Base-by-base conservation (phyloP, 768 basidiomycete genomes). In the Psilocybe cyanescens region DNA sequence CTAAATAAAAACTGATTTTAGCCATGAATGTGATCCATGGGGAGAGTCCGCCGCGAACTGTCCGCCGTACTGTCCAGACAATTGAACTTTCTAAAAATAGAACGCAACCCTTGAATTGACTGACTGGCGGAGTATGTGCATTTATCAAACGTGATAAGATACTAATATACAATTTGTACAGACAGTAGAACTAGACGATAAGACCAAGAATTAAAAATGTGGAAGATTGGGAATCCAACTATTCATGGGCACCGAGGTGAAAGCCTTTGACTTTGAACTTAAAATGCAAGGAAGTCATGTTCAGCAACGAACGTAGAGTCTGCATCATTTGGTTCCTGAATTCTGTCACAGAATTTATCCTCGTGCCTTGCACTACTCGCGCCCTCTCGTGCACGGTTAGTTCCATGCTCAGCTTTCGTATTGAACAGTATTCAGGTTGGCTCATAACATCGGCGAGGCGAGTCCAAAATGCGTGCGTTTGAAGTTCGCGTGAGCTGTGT, bases 281-380 rank as follows among this genome's bases (percentile, higher is more conserved):
- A 45, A 64, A 62, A 57, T 68, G 60, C 14, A 68, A 64, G 8
- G 62, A 55, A n/a, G 67, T 41, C 30, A 66, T 51, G 54, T 65
- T 65, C 12, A 58, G 19, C 16, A 68, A n/a, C 19, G 31, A 8
- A 14, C 47, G 46, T 37, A 64, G 39, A 3, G 62, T 31, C n/a
- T 31, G 17, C 30, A 51, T 60, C 59, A 68, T 64, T 52, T 62
- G 58, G 33, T 60, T 59, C 49, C 53, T 55, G 30, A 66, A 64
- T 28, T 58, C 57, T 30, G 50, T 31, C 19, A 68, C 54, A 8
- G 65, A 64, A 17, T 62, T 66, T 19, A 53, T 39, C 30, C 59
- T 57, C 35, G 17, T 58, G 29, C 65, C 65, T 37, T 64, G 51
- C 49, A 58, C 35, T 12, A 46, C 24, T 3, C 45, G 49, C 19